These are phyloP conservation scores for Coemansia sp. DNA, from an alignment of 192 early-diverging fungal species.

Conservation along the genomic window DNA sequence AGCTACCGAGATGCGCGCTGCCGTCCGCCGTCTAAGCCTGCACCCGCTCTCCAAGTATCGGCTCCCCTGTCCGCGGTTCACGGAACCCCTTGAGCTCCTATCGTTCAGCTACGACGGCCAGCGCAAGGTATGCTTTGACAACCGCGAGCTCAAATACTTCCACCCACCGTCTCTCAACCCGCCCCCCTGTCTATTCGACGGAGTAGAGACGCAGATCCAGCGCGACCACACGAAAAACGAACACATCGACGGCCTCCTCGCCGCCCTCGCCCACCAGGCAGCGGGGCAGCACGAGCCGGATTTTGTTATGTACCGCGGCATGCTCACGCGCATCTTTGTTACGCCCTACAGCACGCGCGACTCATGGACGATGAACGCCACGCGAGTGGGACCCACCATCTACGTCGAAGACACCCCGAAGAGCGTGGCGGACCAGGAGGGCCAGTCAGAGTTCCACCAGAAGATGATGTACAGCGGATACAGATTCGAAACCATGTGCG, in stretches of 20 bases:
- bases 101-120: constrained; percentile 66
- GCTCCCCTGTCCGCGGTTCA: constrained; percentile 49
- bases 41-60: constrained; percentile 47
- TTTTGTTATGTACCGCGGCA: constrained; percentile 80
- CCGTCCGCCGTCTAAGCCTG: constrained; percentile 5
- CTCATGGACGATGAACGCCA: constrained; percentile 80
- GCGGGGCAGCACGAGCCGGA: constrained; percentile 16
- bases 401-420: constrained; percentile 77
- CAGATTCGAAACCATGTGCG: constrained; percentile 81
- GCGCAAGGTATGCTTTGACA: constrained; percentile 61
- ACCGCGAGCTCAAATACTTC: constrained; percentile 45
- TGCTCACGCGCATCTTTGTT: constrained; percentile 82
- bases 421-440: constrained; percentile 30
- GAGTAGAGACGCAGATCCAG: constrained; percentile 68
- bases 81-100: constrained; percentile 64
- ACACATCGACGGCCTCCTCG: constrained; percentile 80
- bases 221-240: constrained; percentile 64
- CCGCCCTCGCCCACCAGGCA: constrained; percentile 56
- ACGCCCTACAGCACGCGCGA: constrained; percentile 79
- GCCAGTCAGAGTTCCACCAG: constrained; percentile 56
- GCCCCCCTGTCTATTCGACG: constrained; percentile 59
- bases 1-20: background rate
- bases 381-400: constrained; percentile 58
- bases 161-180: constrained; percentile 13
- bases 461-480: constrained; percentile 88